These are phyloP conservation scores for Syzygium oleosum DNA, from an alignment of 345 rosid genomes.

Conservation along the genomic window DNA sequence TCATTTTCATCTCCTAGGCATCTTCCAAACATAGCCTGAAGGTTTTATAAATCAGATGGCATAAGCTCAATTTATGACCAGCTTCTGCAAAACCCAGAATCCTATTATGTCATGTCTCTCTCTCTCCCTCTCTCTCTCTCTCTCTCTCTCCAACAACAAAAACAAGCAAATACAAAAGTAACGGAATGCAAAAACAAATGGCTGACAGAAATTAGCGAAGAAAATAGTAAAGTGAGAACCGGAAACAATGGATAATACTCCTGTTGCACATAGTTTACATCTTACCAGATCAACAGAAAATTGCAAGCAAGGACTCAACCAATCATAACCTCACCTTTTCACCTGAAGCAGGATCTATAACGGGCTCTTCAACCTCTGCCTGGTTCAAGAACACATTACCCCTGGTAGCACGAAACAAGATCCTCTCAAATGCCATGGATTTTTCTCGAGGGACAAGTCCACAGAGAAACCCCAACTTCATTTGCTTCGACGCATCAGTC, in stretches of 20 bases:
- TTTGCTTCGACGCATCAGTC: slow-evolving; percentile 73
- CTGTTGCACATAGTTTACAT: too few species aligned
- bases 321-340: slow-evolving; percentile 51
- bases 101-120: not conserved
- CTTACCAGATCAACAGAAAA: not conserved
- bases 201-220: not conserved
- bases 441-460: slow-evolving; percentile 92
- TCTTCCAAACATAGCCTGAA: not conserved
- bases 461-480: slow-evolving; percentile 76
- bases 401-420: slow-evolving; percentile 94
- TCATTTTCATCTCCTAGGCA: not conserved
- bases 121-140: not conserved
- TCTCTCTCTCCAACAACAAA: not conserved
- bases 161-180: not conserved
- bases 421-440: slow-evolving; percentile 92
- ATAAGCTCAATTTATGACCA: not conserved
- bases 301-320: not conserved
- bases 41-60: not conserved
- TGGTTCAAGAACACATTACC: slow-evolving; percentile 78
- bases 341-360: slow-evolving; percentile 83
- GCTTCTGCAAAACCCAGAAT: not conserved
- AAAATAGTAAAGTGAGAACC: not conserved
- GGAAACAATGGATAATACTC: not conserved
- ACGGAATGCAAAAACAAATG: not conserved
- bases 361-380: slow-evolving; percentile 58